Conservation (phyloP, 495 filamentous ascomycete species). For the Parathielavia hyrcaniae region DNA sequence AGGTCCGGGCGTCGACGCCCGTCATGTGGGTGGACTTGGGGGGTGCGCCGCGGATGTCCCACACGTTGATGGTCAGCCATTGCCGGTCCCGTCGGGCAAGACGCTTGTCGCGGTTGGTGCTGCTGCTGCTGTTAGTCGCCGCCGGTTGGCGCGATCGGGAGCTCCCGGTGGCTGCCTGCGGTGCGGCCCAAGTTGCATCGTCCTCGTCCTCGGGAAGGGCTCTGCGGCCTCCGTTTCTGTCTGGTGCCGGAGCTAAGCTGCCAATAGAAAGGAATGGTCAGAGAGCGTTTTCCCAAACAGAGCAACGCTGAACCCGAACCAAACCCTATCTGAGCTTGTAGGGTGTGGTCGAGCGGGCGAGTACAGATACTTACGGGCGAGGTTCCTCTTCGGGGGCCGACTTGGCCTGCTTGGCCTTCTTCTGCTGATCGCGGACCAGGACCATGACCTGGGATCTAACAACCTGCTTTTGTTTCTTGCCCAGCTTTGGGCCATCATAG, state of each 20-base stretch:
- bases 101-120: neutral
- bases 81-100: neutral
- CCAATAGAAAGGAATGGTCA: neutral
- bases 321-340: neutral
- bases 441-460: neutral
- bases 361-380: neutral
- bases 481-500: conserved; percentile 3
- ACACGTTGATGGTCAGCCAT: neutral
- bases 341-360: neutral
- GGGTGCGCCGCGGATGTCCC: neutral
- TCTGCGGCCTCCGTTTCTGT: neutral
- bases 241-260: conserved; percentile 3
- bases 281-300: neutral
- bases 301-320: neutral
- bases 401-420: neutral
- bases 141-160: neutral
- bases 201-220: neutral
- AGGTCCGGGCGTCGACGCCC: conserved; percentile 3
- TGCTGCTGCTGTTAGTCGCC: neutral
- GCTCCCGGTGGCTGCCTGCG: neutral
- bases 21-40: conserved; percentile 3
- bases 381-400: neutral
- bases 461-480: neutral
- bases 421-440: conserved; percentile 1
- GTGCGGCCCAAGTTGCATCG: neutral